These are phyloP conservation scores for Spizellomyces punctatus DNA, from an alignment of 192 early-diverging fungal genomes.

Conservation along the genomic window DNA sequence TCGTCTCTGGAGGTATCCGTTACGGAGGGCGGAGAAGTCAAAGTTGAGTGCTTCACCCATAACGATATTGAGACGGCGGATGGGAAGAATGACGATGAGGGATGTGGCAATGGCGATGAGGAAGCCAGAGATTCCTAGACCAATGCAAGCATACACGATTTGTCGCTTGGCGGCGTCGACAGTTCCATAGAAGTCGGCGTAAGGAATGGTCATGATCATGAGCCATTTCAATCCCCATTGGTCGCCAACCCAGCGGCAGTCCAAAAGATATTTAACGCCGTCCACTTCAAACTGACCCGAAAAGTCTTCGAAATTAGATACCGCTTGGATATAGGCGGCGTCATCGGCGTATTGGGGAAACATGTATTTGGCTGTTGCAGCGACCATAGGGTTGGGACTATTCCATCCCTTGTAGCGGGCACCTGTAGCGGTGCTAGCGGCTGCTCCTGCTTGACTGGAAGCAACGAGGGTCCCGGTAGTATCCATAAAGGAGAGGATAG, in stretches of 20 bases:
- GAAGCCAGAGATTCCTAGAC: neutral
- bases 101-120: neutral
- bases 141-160: neutral
- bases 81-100: neutral
- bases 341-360: neutral
- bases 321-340: no score
- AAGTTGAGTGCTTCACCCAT: constrained; percentile 17
- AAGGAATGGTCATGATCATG: constrained; percentile 1
- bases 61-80: constrained; percentile 3
- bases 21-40: constrained; percentile 15
- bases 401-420: neutral
- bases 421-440: neutral
- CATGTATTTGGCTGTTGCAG: neutral
- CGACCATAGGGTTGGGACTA: constrained; percentile 1
- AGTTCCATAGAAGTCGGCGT: neutral
- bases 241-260: constrained; percentile 1
- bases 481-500: constrained; percentile 1
- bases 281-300: neutral
- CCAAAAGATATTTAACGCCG: neutral
- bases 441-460: constrained; percentile 4
- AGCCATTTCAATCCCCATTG: constrained; percentile 5
- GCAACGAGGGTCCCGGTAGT: constrained; percentile 3
- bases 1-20: neutral
- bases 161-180: neutral
- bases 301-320: no score